These are phyloP conservation scores for Parastagonospora nodorum DNA, from an alignment of 2,329 filamentous ascomycete genomes.

Conservation along the genomic window DNA sequence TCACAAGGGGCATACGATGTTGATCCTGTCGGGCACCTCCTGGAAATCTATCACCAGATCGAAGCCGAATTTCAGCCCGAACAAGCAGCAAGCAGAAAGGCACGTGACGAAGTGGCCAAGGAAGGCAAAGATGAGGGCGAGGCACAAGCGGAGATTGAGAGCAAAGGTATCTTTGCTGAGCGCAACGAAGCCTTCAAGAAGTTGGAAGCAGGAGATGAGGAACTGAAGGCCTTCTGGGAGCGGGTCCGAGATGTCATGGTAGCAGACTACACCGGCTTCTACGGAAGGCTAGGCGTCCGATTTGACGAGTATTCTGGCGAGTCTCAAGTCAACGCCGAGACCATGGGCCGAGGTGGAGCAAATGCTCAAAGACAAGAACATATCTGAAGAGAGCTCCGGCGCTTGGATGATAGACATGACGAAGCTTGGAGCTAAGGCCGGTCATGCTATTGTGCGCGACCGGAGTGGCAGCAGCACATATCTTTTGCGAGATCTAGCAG, in stretches of 20 bases:
- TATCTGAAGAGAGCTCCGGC: conserved; percentile 73
- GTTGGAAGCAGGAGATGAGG: conserved; percentile 70
- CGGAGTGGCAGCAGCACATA: conserved; percentile 77
- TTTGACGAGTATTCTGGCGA: conserved; percentile 77
- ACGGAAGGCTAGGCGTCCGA: conserved; percentile 70
- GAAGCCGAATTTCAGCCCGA: conserved; percentile 63
- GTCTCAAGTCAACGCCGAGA: conserved; percentile 70
- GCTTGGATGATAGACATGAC: conserved; percentile 74
- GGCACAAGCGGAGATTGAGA: conserved; percentile 35
- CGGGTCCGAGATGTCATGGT: conserved; percentile 72
- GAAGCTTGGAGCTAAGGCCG: conserved; percentile 72
- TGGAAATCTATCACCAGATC: conserved; percentile 72
- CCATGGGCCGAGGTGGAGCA: conserved; percentile 69
- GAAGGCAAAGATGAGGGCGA: conserved; percentile 54
- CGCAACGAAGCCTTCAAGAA: conserved; percentile 66
- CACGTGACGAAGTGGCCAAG: conserved; percentile 57
- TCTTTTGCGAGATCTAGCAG: conserved; percentile 77
- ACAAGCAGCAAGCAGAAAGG: conserved; percentile 60
- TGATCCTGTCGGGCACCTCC: conserved; percentile 73
- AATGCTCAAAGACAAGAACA: conserved; percentile 65
- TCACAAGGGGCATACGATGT: conserved; percentile 65
- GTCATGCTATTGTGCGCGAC: conserved; percentile 73
- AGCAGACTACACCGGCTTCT: conserved; percentile 68
- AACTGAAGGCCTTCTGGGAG: conserved; percentile 66
- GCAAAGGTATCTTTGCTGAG: conserved; percentile 37